These are phyloP conservation scores for Saccharomycopsis fodiens DNA, from an alignment of 805 yeast genomes.

Conservation along the genomic window DNA sequence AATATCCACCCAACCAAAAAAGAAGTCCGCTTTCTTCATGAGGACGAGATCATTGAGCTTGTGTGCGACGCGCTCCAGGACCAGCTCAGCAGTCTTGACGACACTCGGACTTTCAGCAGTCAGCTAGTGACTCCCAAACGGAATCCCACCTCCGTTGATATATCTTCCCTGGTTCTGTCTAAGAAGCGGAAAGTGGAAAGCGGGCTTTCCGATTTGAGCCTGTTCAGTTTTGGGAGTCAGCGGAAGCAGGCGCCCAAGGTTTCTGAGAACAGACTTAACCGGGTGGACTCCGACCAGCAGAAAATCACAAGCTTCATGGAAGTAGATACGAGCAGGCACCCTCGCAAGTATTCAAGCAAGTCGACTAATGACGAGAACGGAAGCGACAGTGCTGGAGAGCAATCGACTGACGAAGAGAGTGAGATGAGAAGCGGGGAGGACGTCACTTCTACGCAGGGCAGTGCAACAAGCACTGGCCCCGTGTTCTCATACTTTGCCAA, in stretches of 20 bases:
- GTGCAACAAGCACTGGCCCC: conserved; percentile 1
- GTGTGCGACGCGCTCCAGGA: conserved; percentile 45
- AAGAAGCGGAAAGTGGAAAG: conserved; percentile 13
- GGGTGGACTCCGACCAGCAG: conserved; percentile 64
- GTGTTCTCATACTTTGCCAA: conserved; percentile 20
- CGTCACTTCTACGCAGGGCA: conserved; percentile 10
- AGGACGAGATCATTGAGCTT: conserved; percentile 72
- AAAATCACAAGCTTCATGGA: conserved; percentile 36
- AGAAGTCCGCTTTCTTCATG: conserved; percentile 79
- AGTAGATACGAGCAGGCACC: neutral
- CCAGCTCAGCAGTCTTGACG: conserved; percentile 48
- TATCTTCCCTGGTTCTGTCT: too few relatives aligned
- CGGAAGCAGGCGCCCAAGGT: conserved; percentile 32
- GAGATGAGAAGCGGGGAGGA: conserved; percentile 3
- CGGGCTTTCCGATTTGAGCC: conserved; percentile 26
- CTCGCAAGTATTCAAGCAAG: neutral
- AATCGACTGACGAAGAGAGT: conserved; percentile 1
- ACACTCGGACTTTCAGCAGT: conserved; percentile 59
- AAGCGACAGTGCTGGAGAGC: conserved; percentile 6
- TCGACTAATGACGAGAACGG: conserved; percentile 9
- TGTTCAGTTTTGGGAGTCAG: conserved; percentile 20
- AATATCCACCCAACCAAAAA: conserved; percentile 94
- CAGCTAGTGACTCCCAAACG: conserved; percentile 29
- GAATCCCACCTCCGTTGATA: neutral
- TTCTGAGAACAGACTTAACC: conserved; percentile 59